Percentiles rank a stretch among this genome's conserved stretches.
Evolutionary conservation across 1,139 yeast genomes (phyloP).

Genomic region (Dujonia santamariae): DNA sequence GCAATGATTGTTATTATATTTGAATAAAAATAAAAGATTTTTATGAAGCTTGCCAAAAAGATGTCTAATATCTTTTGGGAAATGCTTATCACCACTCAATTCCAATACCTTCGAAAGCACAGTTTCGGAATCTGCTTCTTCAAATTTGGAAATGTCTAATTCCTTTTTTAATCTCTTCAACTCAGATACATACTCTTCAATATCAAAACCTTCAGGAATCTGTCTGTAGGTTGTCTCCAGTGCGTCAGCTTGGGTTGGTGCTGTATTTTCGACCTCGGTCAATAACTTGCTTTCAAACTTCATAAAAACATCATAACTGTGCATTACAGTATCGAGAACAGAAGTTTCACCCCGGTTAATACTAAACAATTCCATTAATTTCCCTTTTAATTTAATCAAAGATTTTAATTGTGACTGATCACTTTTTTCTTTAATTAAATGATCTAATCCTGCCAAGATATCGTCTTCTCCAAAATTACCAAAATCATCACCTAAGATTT

Average conservation of each 20-base stretch:
- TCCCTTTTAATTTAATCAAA: slow-evolving; percentile 3
- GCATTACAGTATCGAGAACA: slow-evolving; percentile 30
- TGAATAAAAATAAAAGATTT: slow-evolving; percentile 31
- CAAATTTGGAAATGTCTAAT: slow-evolving; percentile 20
- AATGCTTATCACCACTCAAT: slow-evolving; percentile 13
- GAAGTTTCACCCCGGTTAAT: slow-evolving; percentile 29
- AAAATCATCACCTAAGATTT: not conserved
- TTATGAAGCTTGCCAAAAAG: slow-evolving; percentile 27
- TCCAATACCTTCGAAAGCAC: slow-evolving; percentile 14
- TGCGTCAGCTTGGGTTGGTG: not conserved
- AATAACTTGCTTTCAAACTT: slow-evolving; percentile 19
- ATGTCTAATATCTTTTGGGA: slow-evolving; percentile 16
- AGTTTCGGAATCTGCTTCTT: slow-evolving; percentile 7
- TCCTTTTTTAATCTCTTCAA: slow-evolving; percentile 23
- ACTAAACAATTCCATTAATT: slow-evolving; percentile 10
- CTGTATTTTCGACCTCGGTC: slow-evolving; percentile 9
- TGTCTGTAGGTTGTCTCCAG: slow-evolving; percentile 21
- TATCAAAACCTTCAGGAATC: slow-evolving; percentile 33
- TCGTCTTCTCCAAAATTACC: not conserved
- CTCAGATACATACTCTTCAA: slow-evolving; percentile 35
- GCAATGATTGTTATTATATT: slow-evolving; percentile 28
- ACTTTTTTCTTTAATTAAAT: not conserved
- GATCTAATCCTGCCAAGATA: not conserved
- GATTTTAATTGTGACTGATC: not conserved
- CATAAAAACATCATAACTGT: slow-evolving; percentile 23